phyloP scores from a whole-genome alignment of 2,329 filamentous ascomycete genomes.

The Fusarium decemcellulare region DNA sequence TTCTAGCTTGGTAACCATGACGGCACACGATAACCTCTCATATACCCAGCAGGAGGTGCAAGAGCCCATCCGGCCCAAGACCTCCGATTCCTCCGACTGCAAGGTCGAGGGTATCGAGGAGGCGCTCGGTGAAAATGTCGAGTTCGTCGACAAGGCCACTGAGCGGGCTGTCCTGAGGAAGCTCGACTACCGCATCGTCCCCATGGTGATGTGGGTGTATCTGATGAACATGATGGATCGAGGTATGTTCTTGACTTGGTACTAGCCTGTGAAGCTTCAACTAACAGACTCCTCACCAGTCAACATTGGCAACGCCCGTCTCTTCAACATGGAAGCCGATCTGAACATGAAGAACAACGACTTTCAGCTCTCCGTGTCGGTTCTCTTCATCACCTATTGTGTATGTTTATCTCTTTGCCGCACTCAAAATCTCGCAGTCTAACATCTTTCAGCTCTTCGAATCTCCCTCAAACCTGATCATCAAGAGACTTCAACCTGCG shows the following conservation, averaged over 20 bases:
- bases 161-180: slow-evolving; percentile 46
- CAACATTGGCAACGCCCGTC: slow-evolving; percentile 76
- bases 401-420: slow-evolving; percentile 47
- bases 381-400: slow-evolving; percentile 56
- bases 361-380: slow-evolving; percentile 69
- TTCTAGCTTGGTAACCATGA: slow-evolving; percentile 12
- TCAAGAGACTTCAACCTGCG: slow-evolving; percentile 56
- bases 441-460: slow-evolving; percentile 49
- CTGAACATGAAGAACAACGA: slow-evolving; percentile 68
- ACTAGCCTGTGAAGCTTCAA: rapidly evolving
- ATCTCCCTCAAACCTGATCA: slow-evolving; percentile 57
- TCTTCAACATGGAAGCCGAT: slow-evolving; percentile 65
- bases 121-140: slow-evolving; percentile 24
- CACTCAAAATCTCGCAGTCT: background rate
- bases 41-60: slow-evolving; percentile 14
- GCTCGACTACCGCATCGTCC: slow-evolving; percentile 51
- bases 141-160: slow-evolving; percentile 37
- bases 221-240: slow-evolving; percentile 55
- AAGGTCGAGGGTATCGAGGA: slow-evolving; percentile 31
- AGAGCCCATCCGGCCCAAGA: slow-evolving; percentile 19
- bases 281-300: slow-evolving; percentile 59
- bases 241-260: slow-evolving; percentile 30
- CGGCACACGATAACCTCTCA: slow-evolving; percentile 14
- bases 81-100: slow-evolving; percentile 33
- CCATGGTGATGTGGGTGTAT: slow-evolving; percentile 52